Evolutionary conservation across 306 rosid genomes (phyloP), one percentile per base, ranked within the genome.

Genomic region (Ceratonia siliqua): DNA sequence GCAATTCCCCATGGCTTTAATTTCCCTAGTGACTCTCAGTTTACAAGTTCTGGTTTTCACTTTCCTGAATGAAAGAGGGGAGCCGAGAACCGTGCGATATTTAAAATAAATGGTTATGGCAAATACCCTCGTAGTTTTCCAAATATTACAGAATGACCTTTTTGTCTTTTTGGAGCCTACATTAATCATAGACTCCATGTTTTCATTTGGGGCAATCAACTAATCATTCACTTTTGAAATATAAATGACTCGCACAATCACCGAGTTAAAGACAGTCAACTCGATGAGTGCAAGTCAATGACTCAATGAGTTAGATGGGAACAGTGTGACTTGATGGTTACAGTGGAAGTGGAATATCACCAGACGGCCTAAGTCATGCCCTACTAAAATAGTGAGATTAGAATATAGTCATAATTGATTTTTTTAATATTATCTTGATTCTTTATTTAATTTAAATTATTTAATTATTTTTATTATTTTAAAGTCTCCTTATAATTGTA

Each of bases 1-100:
- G 78, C 95, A 88, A 58, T 94, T 94, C 20, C 99, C 99, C 99
- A 94, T 93, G 71, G 63, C 53, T 58, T 59, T n/a, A n/a, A n/a
- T n/a, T 41, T 21, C 11, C 48, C 15, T 57, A 63, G 50, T 49
- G 58, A 22, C 58, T 72, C 65, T 78, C 11, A 41, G 63, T 74
- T 70, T 14, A 18, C 59, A 32, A 22, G 32, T 41, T 46, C 36
- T 24, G 52, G 5, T 14, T 15, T 42, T 43, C 43, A 30, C 38
- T 42, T 24, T 27, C 32, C 9, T 69, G 75, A 80, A 71, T 73
- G 85, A 20, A 38, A 45, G 75, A 39, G 15, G 68, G 30, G 69
- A 73, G 67, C 56, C 14, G 30, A n/a, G 17, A 22, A 9, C 3
- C 15, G 52, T 9, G 56, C 6, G 38, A 54, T 82, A 88, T 87